Base-by-base conservation (phyloP, 768 basidiomycete species). In the Boletus barrowsii region DNA sequence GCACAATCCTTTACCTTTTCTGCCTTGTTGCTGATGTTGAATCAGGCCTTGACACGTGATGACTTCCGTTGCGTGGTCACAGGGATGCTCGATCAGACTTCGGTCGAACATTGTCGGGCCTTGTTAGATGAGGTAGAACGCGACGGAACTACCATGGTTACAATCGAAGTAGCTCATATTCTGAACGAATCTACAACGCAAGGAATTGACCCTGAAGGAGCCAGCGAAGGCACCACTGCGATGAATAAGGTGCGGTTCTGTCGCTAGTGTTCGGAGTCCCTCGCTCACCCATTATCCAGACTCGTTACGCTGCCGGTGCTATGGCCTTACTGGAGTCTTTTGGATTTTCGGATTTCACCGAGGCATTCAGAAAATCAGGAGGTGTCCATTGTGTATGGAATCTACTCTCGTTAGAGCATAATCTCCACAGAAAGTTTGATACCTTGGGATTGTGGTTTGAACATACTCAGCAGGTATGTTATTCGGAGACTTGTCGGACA, bases 381-480 rank as follows among this genome's bases (percentile, higher is more conserved):
- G 42, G 56, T 7, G 18, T 49, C 8, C 47, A 54, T 7, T 2
- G 44, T 2, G 5, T 22, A 3, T 42, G 37, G 56, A 53, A 56
- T 35, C n/a, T 57, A 11, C 29, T 56, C 14, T 39, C 30, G 4
- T 43, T 56, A 3, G 14, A 54, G 14, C 2, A 0, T 6, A 8
- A 35, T 24, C 1, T 49, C 5, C 20, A 13, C 13, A 0, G 0
- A 4, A 0, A 2, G 0, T 53, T 47, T 2, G 22, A 52, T 8
- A 0, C 0, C 6, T n/a, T 48, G 24, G 1, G 30, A 0, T 3
- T 49, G 53, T 49, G 53, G 47, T 42, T 54, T 24, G 53, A 54
- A 14, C 4, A n/a, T 29, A 32, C 51, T 46, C 7, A n/a, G 2
- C 15, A 43, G 42, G 53, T 54, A 17, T 10, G 47, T 11, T 32